A percentile compares a stretch with the other conserved stretches of the same genome.
Evolutionary conservation across 768 basidiomycete species (phyloP).

Genomic region (Solioccasus polychromus): DNA sequence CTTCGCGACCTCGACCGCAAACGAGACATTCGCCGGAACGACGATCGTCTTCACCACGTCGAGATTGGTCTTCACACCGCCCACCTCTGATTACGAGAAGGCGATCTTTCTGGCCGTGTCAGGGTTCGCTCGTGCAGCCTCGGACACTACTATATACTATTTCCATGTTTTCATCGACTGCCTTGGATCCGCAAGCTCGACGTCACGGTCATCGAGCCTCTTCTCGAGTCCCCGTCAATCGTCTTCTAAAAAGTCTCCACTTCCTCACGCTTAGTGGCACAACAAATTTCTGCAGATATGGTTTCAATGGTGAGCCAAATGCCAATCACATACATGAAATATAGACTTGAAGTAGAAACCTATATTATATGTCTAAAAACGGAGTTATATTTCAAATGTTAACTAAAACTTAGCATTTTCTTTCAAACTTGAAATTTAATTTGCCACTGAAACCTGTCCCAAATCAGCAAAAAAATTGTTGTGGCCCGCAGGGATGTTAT

Average conservation of each 20-base stretch:
- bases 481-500: conserved; percentile 13
- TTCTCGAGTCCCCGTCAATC: conserved; percentile 13
- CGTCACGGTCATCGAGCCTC: conserved; percentile 2
- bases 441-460: too few relatives aligned
- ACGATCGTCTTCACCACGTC: conserved; percentile 3
- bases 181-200: conserved; percentile 4
- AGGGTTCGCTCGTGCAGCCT: conserved; percentile 17
- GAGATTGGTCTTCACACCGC: conserved; percentile 6
- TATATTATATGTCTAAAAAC: too few relatives aligned
- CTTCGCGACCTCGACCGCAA: conserved; percentile 4
- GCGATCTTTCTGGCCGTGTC: conserved; percentile 16
- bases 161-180: conserved; percentile 1
- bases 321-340: too few relatives aligned
- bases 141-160: conserved; percentile 10
- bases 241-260: conserved; percentile 1
- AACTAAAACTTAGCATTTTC: too few relatives aligned
- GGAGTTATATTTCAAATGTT: too few relatives aligned
- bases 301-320: too few relatives aligned
- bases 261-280: conserved; percentile 10
- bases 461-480: too few relatives aligned
- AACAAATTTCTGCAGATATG: too few relatives aligned
- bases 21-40: background rate
- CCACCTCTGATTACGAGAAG: conserved; percentile 17
- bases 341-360: too few relatives aligned
- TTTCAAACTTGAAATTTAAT: too few relatives aligned